These are phyloP conservation scores for Hanseniaspora vineae DNA, from an alignment of 805 yeast genomes.

Conservation along the genomic window DNA sequence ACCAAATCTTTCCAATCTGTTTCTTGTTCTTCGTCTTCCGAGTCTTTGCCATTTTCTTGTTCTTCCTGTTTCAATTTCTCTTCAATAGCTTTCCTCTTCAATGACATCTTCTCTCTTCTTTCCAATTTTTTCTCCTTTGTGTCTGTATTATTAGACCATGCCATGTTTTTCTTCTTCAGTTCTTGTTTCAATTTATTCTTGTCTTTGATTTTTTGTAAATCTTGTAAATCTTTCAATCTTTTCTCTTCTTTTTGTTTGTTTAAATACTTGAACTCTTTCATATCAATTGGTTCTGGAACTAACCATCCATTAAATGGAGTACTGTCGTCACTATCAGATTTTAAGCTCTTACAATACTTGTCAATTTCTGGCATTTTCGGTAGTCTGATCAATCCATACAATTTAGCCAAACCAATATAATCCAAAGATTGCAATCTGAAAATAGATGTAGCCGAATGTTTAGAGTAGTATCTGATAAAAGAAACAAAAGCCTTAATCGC, in stretches of 20 bases:
- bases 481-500: conserved; percentile 75
- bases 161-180: conserved; percentile 38
- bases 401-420: conserved; percentile 53
- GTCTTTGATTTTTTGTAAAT: conserved; percentile 24
- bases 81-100: conserved; percentile 52
- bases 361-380: conserved; percentile 93
- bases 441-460: conserved; percentile 79
- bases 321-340: conserved; percentile 17
- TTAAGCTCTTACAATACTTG: conserved; percentile 36
- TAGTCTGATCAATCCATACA: conserved; percentile 69
- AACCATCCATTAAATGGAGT: conserved; percentile 45
- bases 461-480: conserved; percentile 69
- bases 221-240: conserved; percentile 46
- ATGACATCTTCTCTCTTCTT: conserved; percentile 48
- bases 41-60: conserved; percentile 28
- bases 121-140: conserved; percentile 47
- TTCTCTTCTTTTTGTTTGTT: conserved; percentile 52
- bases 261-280: conserved; percentile 52
- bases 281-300: conserved; percentile 41
- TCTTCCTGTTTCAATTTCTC: conserved; percentile 23
- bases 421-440: conserved; percentile 66
- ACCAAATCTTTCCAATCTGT: conserved; percentile 86
- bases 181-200: conserved; percentile 30
- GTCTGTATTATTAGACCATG: conserved; percentile 70
- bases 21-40: conserved; percentile 29